phyloP scores from a whole-genome alignment of 2,329 filamentous ascomycete species.

The Salinomyces thailandicus region DNA sequence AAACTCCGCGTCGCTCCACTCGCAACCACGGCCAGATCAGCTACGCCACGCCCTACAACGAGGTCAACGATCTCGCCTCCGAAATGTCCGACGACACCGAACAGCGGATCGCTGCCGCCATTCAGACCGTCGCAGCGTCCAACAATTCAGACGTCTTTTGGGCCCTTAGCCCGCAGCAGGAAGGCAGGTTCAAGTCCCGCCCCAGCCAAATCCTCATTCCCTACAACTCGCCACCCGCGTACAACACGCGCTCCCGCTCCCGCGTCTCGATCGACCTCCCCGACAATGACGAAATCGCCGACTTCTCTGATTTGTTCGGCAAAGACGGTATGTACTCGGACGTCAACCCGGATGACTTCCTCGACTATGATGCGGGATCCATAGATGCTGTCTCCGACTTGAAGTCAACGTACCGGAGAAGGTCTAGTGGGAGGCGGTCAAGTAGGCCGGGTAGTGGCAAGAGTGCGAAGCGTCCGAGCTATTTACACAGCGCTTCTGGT shows the following conservation, averaged over 20 bases:
- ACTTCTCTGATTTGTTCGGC: constrained; percentile 1
- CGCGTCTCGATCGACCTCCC: not conserved
- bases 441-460: not conserved
- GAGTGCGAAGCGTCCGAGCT: not conserved
- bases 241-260: constrained; percentile 2
- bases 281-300: not conserved
- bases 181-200: not conserved
- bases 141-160: not conserved
- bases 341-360: not conserved
- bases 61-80: no score
- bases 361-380: not conserved
- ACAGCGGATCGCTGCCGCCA: not conserved
- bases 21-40: not conserved
- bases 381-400: no score
- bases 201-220: constrained; percentile 1
- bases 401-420: no score
- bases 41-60: not conserved
- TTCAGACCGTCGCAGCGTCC: not conserved
- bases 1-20: not conserved
- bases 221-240: not conserved
- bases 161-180: not conserved
- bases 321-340: not conserved
- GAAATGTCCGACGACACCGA: not conserved
- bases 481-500: not conserved
- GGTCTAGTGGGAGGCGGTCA: not conserved